Percentiles rank a stretch among this genome's conserved stretches.
Conservation (phyloP, 2,329 filamentous ascomycete species). For the Calcarisporium arbuscula region DNA sequence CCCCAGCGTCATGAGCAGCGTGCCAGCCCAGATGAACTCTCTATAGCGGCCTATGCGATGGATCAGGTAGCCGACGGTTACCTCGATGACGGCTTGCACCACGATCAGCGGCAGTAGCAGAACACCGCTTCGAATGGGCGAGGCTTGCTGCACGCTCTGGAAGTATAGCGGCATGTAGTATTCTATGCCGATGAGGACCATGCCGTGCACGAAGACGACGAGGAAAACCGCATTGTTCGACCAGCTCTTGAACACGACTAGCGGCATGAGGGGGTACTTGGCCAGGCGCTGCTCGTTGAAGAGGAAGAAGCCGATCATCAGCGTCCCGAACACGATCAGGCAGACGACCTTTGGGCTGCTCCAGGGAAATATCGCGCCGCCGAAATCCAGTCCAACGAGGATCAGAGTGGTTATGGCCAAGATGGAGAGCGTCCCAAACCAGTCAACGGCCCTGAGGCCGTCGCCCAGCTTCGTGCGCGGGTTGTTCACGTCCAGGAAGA, state of each 20-base stretch:
- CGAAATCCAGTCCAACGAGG: constrained; percentile 63
- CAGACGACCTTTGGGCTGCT: constrained; percentile 54
- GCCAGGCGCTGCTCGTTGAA: constrained; percentile 59
- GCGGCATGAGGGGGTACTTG: constrained; percentile 65
- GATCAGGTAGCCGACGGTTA: constrained; percentile 16
- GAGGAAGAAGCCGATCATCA: constrained; percentile 45
- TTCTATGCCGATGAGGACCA: constrained; percentile 57
- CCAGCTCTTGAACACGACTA: constrained; percentile 36
- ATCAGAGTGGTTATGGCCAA: constrained; percentile 62
- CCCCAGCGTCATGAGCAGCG: constrained; percentile 20
- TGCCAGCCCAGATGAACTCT: constrained; percentile 33
- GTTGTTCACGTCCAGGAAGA: no score
- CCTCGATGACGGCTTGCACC: constrained; percentile 31
- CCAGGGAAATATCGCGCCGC: constrained; percentile 59
- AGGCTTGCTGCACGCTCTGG: constrained; percentile 58
- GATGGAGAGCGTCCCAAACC: constrained; percentile 55
- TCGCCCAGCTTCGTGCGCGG: no score
- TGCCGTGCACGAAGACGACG: constrained; percentile 36
- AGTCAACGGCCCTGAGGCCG: constrained; percentile 58
- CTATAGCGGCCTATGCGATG: constrained; percentile 30
- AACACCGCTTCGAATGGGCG: constrained; percentile 53
- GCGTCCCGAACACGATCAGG: constrained; percentile 52
- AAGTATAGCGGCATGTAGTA: constrained; percentile 73
- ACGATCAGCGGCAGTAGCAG: constrained; percentile 57
- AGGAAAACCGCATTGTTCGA: no score